Evolutionary conservation across 2,329 filamentous ascomycete genomes (phyloP), one percentile per base, ranked within the genome.

Genomic region (Calonectria pseudoturangicola): DNA sequence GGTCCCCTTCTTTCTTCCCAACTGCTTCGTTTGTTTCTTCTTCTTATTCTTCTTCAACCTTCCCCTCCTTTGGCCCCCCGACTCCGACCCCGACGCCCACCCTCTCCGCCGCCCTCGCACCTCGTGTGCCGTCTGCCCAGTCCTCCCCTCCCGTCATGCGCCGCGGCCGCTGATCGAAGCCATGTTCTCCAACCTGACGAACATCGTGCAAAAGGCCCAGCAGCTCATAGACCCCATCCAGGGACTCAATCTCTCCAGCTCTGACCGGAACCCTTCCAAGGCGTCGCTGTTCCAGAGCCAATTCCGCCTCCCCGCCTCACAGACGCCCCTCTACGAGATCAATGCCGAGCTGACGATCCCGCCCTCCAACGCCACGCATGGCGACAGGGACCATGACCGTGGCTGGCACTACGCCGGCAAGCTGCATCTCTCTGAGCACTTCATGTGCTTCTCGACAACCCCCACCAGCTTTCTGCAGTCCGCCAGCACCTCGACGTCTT

Each of bases 271-370:
- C 83, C 95, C 96, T 63, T 96, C 96, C 82, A 98, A 98, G 87
- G 92, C 95, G 69, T 93, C 94, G 65, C 91, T 98, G 72, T 99
- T 98, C 87, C 95, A 97, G 86, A 93, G 94, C 84, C 97, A 99
- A 86, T 99, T 99, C 87, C 95, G 97, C 77, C 93, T 99, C 41
- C 97, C 97, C 56, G 92, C 95, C 81, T 93, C 95, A 47, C 96
- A 99, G 86, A 96, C 94, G 75, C 97, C 97, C 69, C 90, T 98
- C 71, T 95, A 97, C 86, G 97, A 99, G 88, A 98, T 99, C 86
- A 95, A 94, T 73, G 96, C 97, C 81, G 97, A 99, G 87, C 91
- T 99, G 73, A 97, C 95, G 70, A 94, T 99, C 72, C 93, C 93
- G 68, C 92, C 91, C 74, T 91, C 91, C 75, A 94, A 93, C 84